These are phyloP conservation scores for Garcia nutans DNA, from an alignment of 345 rosid genomes.

Conservation along the genomic window DNA sequence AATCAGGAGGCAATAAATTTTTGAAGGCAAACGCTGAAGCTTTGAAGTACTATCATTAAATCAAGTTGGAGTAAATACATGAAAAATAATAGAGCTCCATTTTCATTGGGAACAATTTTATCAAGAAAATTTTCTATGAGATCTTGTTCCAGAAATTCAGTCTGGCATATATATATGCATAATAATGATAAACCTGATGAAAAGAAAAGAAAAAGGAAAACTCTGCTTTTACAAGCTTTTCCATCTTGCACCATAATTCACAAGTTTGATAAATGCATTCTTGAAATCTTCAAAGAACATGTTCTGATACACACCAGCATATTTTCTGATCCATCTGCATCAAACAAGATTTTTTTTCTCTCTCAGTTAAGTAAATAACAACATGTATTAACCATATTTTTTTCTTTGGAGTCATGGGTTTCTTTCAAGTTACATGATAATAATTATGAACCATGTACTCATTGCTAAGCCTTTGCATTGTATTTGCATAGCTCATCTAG, in stretches of 20 bases:
- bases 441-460: neutral
- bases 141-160: neutral
- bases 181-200: too few relatives aligned
- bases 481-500: too few relatives aligned
- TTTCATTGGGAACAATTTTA: too few relatives aligned
- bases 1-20: too few relatives aligned
- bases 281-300: constrained; percentile 77
- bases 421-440: neutral
- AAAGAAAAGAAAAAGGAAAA: neutral
- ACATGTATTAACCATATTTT: neutral
- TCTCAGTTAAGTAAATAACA: constrained; percentile 5
- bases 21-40: too few relatives aligned
- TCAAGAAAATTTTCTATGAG: too few relatives aligned
- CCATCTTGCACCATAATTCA: constrained; percentile 79
- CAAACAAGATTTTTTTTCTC: constrained; percentile 5
- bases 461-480: neutral
- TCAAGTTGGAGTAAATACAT: too few relatives aligned
- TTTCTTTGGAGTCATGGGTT: neutral
- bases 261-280: constrained; percentile 68
- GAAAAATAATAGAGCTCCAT: too few relatives aligned
- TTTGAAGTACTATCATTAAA: too few relatives aligned
- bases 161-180: neutral
- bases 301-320: constrained; percentile 64
- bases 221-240: constrained; percentile 36
- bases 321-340: constrained; percentile 70